Base-by-base conservation (phyloP, 2,329 filamentous ascomycete species). In the Helotiales sp. region DNA sequence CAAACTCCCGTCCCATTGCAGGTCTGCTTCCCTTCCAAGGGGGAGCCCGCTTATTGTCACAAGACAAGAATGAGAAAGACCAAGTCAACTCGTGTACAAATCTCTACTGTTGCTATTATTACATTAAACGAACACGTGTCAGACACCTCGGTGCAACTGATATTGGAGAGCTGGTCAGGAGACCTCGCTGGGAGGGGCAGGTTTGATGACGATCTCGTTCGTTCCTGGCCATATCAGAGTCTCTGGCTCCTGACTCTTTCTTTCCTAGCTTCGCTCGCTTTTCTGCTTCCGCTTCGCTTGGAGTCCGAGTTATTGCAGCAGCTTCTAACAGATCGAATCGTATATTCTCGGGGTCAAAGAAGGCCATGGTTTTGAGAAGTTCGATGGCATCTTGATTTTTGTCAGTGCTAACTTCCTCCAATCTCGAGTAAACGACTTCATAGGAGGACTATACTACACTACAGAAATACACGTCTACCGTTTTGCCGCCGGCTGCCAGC, bases 301-400 rank as follows among this genome's bases (percentile, higher is more conserved):
- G 26, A 40, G 6, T 11, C 28, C 70, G 70, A 65, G 76, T 73
- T 20, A 20, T 61, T 13, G 68, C 71, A 28, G 73, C 73, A 10
- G 45, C 49, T 17, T 67, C 54, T 8, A 77, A 60, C 17, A 75
- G 65, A 26, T 70, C 68, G 7, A 77, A 49, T 2, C 63, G 68
- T 32, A 79, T 77, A 32, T 75, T 67, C 54, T 79, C 67, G 45
- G 67, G 66, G 67, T 78, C 69, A 64, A 77, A 70, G 66, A 77
- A 79, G 10, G 76, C 73, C 57, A 79, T 76, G 6, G 75, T 70
- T 34, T 77, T 74, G 30, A 79, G 69, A 17, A 79, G 64, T 40
- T 79, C 69, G 2, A 79, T 59, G 17, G 76, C 77, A 69, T 79
- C 78, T 69, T 69, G 57, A 40, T 70, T 63, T 47, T 67, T 66